A percentile compares a stretch with the other conserved stretches of the same genome.
These are phyloP conservation scores for Oryza nivara DNA, from an alignment of 176 grass and related monocot species.

Conservation along the genomic window DNA sequence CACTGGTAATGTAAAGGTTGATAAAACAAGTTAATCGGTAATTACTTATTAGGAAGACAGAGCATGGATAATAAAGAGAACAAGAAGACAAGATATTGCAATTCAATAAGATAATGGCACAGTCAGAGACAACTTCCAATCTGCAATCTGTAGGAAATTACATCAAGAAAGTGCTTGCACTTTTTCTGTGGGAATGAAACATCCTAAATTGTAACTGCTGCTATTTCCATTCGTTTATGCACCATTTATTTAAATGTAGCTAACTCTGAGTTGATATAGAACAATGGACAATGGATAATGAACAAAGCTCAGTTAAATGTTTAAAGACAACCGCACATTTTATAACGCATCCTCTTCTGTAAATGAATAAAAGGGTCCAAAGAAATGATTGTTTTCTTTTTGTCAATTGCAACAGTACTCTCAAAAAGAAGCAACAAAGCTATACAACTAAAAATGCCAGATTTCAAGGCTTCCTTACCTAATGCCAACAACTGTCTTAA, in stretches of 20 bases:
- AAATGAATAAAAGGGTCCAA: not conserved
- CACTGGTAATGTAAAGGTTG: slow-evolving; percentile 47
- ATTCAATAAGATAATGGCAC: not conserved
- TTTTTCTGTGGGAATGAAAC: not conserved
- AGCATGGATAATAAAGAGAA: slow-evolving; percentile 14
- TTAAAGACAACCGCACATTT: not conserved
- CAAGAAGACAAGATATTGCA: not conserved
- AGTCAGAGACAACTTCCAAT: not conserved
- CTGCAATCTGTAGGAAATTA: not conserved
- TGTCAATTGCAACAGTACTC: not conserved
- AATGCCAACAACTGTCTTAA: slow-evolving; percentile 85
- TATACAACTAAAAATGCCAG: not conserved
- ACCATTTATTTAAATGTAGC: not conserved
- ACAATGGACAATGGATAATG: not conserved
- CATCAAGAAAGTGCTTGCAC: not conserved
- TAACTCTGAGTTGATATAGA: not conserved
- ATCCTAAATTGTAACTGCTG: not conserved
- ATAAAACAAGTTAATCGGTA: slow-evolving; percentile 34
- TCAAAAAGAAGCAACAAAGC: not conserved
- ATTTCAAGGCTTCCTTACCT: slow-evolving; percentile 49
- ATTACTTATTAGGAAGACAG: slow-evolving; percentile 26
- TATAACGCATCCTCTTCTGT: not conserved
- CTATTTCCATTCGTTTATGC: not conserved
- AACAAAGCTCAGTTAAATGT: not conserved
- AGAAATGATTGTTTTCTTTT: not conserved